phyloP scores from a whole-genome alignment of 345 rosid species.

The Euphorbia tirucalli region DNA sequence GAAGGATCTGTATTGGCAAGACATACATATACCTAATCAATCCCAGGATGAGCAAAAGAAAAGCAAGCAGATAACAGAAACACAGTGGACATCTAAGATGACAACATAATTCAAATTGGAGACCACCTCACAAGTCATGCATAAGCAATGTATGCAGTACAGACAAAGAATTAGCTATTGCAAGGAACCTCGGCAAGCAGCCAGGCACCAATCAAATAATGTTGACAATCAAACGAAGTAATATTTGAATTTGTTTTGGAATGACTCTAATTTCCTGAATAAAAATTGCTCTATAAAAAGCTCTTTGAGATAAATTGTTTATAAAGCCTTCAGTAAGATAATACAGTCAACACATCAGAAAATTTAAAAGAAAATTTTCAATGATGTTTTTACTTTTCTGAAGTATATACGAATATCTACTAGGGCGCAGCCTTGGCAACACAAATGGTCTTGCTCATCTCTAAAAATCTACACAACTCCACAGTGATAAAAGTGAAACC shows the following conservation, averaged over 20 bases:
- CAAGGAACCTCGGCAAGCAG: not conserved
- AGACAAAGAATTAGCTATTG: not conserved
- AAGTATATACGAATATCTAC: not conserved
- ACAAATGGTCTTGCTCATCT: too few relatives aligned
- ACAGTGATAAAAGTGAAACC: not conserved
- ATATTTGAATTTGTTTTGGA: not conserved
- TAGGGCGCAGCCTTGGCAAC: too few relatives aligned
- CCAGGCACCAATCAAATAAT: not conserved
- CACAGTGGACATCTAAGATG: not conserved
- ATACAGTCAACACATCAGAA: too few relatives aligned
- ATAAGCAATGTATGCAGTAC: not conserved
- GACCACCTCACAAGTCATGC: not conserved
- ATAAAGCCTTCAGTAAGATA: too few relatives aligned
- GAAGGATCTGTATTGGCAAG: constrained; percentile 69
- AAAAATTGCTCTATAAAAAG: not conserved
- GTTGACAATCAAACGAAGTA: not conserved
- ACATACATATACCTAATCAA: constrained; percentile 27
- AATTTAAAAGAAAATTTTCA: too few relatives aligned
- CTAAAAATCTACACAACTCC: too few relatives aligned
- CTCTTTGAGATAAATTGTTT: not conserved
- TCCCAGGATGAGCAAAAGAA: constrained; percentile 12
- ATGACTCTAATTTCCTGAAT: not conserved
- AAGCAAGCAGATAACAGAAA: not conserved
- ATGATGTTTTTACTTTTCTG: not conserved
- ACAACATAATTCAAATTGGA: not conserved